A percentile compares a stretch with the other conserved stretches of the same genome.
Conservation (phyloP, 2,329 filamentous ascomycete genomes). For the Lachnellula subtilissima region DNA sequence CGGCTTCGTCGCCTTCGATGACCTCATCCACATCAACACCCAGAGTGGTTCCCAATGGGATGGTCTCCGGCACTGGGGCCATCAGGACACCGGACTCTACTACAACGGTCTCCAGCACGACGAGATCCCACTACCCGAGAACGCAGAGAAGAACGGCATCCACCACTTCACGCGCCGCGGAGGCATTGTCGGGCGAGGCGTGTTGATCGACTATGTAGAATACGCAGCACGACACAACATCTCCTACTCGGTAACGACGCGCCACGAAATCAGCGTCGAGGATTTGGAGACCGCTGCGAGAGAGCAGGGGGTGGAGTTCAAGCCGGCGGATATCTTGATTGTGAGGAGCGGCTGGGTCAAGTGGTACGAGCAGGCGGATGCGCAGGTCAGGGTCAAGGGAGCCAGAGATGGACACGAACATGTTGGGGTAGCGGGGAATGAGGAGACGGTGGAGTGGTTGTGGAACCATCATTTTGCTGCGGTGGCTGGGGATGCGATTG, state of each 20-base stretch:
- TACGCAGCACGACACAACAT: slow-evolving; percentile 32
- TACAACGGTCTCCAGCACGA: slow-evolving; percentile 31
- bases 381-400: slow-evolving; percentile 8
- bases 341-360: slow-evolving; percentile 44
- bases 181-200: slow-evolving; percentile 51
- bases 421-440: slow-evolving; percentile 17
- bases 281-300: slow-evolving; percentile 41
- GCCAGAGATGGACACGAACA: slow-evolving; percentile 12
- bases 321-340: slow-evolving; percentile 46
- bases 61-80: slow-evolving; percentile 35
- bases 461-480: slow-evolving; percentile 29
- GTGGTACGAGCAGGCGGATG: slow-evolving; percentile 26
- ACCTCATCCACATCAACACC: slow-evolving; percentile 43
- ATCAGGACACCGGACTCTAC: slow-evolving; percentile 24
- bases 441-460: slow-evolving; percentile 25
- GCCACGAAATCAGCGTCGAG: slow-evolving; percentile 31
- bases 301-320: slow-evolving; percentile 41
- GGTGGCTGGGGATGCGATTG: slow-evolving; percentile 25
- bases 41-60: slow-evolving; percentile 44
- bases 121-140: slow-evolving; percentile 30
- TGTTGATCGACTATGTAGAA: slow-evolving; percentile 48
- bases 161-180: slow-evolving; percentile 23
- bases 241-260: slow-evolving; percentile 34
- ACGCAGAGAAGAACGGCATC: slow-evolving; percentile 28
- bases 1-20: slow-evolving; percentile 49